Percentiles rank a stretch among this genome's conserved stretches.
phyloP scores from a whole-genome alignment of 495 filamentous ascomycete genomes.

The Neurospora hispaniola region DNA sequence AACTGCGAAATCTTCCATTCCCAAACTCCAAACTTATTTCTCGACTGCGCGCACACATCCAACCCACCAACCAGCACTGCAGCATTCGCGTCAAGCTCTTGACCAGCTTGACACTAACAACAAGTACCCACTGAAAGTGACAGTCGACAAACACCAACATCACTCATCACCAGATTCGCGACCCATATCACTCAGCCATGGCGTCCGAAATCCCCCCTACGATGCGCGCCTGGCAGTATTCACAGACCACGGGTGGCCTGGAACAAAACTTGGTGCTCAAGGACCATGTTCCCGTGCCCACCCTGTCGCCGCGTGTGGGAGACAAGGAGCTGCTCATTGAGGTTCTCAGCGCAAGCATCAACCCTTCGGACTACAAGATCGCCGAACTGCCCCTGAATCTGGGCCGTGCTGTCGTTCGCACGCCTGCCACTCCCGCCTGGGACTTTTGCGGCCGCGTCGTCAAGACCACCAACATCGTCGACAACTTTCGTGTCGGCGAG shows the following conservation, averaged over 20 bases:
- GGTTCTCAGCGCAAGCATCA: constrained; percentile 45
- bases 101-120: background rate
- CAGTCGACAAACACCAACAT: background rate
- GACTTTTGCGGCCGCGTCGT: constrained; percentile 56
- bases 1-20: background rate
- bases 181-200: background rate
- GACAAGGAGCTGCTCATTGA: constrained; percentile 44
- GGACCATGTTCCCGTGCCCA: constrained; percentile 30
- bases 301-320: constrained; percentile 19
- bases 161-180: background rate
- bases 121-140: background rate
- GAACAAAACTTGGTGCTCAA: constrained; percentile 47
- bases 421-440: constrained; percentile 45
- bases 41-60: background rate
- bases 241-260: constrained; percentile 34
- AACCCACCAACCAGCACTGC: background rate
- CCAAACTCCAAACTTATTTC: background rate
- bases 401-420: constrained; percentile 27
- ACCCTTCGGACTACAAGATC: constrained; percentile 64
- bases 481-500: constrained; percentile 36
- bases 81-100: background rate
- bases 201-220: constrained; percentile 17
- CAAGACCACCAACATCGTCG: constrained; percentile 22
- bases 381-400: constrained; percentile 40
- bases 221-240: constrained; percentile 59